A percentile compares a stretch with the other conserved stretches of the same genome.
These are phyloP conservation scores for Sclerotinia sclerotiorum DNA, from an alignment of 2,329 filamentous ascomycete genomes.

Conservation along the genomic window DNA sequence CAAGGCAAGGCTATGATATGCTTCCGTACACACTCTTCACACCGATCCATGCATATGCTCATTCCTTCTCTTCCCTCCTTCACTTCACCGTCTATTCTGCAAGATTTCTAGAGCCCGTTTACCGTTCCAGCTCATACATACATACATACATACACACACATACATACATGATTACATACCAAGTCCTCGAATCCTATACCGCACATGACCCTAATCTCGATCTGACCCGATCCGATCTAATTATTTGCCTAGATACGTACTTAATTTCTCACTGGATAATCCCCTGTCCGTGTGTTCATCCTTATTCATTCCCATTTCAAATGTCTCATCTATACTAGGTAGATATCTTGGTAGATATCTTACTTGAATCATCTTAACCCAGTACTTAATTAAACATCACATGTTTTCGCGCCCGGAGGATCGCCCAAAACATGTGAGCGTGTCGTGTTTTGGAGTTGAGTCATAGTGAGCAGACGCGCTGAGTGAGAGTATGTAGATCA, in stretches of 20 bases:
- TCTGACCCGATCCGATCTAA: neutral
- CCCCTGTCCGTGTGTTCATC: neutral
- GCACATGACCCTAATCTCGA: neutral
- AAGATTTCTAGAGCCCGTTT: neutral
- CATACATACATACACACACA: neutral
- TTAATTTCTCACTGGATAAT: neutral
- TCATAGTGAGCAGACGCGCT: neutral
- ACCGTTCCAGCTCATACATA: neutral
- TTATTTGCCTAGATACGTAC: neutral
- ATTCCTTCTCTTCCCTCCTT: neutral
- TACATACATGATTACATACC: neutral
- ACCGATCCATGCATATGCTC: neutral
- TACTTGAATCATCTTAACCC: neutral
- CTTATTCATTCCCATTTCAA: neutral
- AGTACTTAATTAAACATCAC: neutral
- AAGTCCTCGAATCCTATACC: neutral
- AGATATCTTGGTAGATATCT: neutral
- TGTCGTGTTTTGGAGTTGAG: neutral
- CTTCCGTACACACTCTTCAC: neutral
- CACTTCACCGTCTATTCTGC: neutral
- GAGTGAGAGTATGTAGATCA: neutral
- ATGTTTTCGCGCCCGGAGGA: neutral
- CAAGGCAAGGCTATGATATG: conserved; percentile 5
- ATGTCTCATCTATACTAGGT: neutral
- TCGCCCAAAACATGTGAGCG: neutral